Conservation (phyloP, 2,329 filamentous ascomycete genomes). For the Ploettnerulaceae sp. region DNA sequence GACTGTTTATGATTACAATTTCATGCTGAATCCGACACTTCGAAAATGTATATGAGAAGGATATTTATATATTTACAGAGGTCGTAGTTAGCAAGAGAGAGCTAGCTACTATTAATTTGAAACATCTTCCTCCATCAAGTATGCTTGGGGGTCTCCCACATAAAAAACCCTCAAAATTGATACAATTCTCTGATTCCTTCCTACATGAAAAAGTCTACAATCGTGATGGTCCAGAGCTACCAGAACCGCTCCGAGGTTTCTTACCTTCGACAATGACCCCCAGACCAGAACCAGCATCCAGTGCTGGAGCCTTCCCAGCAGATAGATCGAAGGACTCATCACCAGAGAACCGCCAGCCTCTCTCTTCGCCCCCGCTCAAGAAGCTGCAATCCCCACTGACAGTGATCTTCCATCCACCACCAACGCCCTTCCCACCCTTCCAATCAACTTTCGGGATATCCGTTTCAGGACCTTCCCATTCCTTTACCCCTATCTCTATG, state of each 20-base stretch:
- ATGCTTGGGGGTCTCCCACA: too few species aligned
- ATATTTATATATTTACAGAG: neutral
- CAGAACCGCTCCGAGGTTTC: neutral
- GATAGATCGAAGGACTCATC: slow-evolving; percentile 50
- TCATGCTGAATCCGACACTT: neutral
- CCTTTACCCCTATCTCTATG: slow-evolving; percentile 34
- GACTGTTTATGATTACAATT: neutral
- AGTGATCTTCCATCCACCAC: slow-evolving; percentile 75
- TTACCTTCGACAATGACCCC: slow-evolving; percentile 35
- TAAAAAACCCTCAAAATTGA: neutral
- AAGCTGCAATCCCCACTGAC: slow-evolving; percentile 83
- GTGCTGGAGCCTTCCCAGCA: slow-evolving; percentile 21
- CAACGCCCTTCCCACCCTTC: slow-evolving; percentile 56
- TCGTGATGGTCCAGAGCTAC: slow-evolving; percentile 11
- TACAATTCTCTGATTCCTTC: neutral
- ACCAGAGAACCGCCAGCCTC: slow-evolving; percentile 69
- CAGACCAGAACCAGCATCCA: slow-evolving; percentile 34
- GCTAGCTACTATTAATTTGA: too few species aligned
- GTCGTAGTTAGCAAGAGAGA: neutral
- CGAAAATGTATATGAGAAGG: neutral
- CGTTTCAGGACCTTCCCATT: slow-evolving; percentile 36
- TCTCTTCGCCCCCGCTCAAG: slow-evolving; percentile 72
- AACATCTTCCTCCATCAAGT: too few species aligned
- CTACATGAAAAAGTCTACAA: slow-evolving; percentile 2
- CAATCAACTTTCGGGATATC: slow-evolving; percentile 44